Conservation (phyloP, 805 yeast genomes). For the Kazachstania viticola region DNA sequence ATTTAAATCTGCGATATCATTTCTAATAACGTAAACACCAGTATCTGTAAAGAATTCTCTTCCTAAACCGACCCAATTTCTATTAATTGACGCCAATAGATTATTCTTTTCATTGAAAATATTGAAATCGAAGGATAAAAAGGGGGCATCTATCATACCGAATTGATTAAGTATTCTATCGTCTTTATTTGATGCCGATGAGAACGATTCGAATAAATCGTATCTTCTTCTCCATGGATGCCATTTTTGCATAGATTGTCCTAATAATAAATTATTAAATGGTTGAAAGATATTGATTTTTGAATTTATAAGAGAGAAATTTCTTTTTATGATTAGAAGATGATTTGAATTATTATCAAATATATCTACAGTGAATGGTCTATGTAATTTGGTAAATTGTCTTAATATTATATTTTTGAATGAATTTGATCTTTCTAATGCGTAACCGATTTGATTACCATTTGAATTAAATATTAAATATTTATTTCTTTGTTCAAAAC, state of each 20-base stretch:
- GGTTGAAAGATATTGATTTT: conserved; percentile 25
- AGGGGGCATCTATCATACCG: conserved; percentile 80
- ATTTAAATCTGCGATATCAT: conserved; percentile 50
- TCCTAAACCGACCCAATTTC: conserved; percentile 93
- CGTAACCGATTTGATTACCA: conserved; percentile 62
- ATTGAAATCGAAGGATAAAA: conserved; percentile 79
- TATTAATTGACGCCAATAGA: conserved; percentile 66
- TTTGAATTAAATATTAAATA: conserved; percentile 61
- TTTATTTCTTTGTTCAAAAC: conserved; percentile 83
- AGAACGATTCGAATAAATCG: conserved; percentile 44
- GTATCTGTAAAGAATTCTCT: conserved; percentile 91
- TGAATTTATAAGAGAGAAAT: conserved; percentile 81
- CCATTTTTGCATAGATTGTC: conserved; percentile 89
- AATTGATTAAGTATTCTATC: conserved; percentile 47
- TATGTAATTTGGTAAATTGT: conserved; percentile 71
- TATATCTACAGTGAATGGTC: conserved; percentile 73
- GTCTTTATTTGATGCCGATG: conserved; percentile 27
- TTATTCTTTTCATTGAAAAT: conserved; percentile 46
- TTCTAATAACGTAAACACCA: conserved; percentile 78
- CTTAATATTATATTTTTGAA: conserved; percentile 59
- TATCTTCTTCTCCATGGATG: conserved; percentile 88
- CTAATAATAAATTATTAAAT: conserved; percentile 39
- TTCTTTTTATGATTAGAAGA: conserved; percentile 59
- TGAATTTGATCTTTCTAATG: conserved; percentile 74
- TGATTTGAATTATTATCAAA: conserved; percentile 52